Conservation (phyloP, 768 basidiomycete species). For the Russula ochroleuca region DNA sequence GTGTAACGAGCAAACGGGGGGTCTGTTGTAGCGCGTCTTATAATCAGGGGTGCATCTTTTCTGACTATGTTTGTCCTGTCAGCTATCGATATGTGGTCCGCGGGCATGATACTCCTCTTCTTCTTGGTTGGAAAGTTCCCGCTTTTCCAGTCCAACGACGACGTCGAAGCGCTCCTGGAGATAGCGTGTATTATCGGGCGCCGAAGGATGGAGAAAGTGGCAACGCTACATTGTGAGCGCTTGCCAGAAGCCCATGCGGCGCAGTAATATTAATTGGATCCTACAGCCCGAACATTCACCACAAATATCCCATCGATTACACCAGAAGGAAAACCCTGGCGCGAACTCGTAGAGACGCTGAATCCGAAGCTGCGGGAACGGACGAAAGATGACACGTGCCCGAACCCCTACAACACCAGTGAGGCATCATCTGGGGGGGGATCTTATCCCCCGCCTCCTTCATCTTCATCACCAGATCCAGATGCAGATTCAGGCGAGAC, state of each 20-base stretch:
- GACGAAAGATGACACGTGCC: conserved; percentile 46
- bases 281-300: conserved; percentile 76
- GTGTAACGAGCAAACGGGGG: conserved; percentile 88
- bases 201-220: conserved; percentile 76
- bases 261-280: conserved; percentile 1
- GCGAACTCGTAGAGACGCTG: conserved; percentile 66
- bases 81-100: conserved; percentile 98
- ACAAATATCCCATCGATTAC: conserved; percentile 85
- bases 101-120: conserved; percentile 87
- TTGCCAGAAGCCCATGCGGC: background rate
- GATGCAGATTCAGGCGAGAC: conserved; percentile 30
- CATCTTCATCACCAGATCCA: conserved; percentile 29
- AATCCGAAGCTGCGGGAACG: conserved; percentile 67
- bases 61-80: conserved; percentile 22
- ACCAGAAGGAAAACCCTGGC: conserved; percentile 63
- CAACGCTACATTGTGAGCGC: conserved; percentile 76
- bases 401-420: conserved; percentile 46
- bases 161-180: conserved; percentile 94
- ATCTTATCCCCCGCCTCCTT: conserved; percentile 28
- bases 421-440: conserved; percentile 31
- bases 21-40: conserved; percentile 42
- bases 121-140: conserved; percentile 93
- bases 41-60: background rate
- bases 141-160: conserved; percentile 88
- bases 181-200: conserved; percentile 83